Evolutionary conservation across 2,329 filamentous ascomycete genomes (phyloP).

Genomic region (Septoria linicola): DNA sequence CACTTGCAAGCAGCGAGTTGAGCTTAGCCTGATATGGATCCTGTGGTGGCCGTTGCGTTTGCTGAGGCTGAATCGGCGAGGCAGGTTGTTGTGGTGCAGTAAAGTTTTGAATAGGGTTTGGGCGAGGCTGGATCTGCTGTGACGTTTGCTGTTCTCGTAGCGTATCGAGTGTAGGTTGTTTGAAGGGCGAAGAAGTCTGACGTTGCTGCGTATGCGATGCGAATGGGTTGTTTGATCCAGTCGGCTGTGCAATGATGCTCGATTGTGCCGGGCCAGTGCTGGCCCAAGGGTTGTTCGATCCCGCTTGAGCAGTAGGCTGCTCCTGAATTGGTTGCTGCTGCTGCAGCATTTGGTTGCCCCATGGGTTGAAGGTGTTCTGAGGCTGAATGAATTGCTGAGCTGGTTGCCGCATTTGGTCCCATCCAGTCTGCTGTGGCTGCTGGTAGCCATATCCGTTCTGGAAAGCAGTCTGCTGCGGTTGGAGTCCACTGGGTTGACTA

Average conservation of each 20-base stretch:
- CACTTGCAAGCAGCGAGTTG: conserved; percentile 79
- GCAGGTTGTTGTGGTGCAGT: conserved; percentile 47
- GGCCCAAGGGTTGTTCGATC: conserved; percentile 94
- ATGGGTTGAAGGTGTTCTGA: conserved; percentile 59
- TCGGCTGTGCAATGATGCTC: conserved; percentile 75
- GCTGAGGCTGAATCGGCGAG: conserved; percentile 52
- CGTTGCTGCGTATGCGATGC: conserved; percentile 66
- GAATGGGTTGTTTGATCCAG: conserved; percentile 97
- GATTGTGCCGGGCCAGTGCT: conserved; percentile 54
- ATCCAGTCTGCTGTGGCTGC: conserved; percentile 65
- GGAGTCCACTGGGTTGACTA: conserved; percentile 75
- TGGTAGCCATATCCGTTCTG: conserved; percentile 64
- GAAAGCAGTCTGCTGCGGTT: conserved; percentile 61
- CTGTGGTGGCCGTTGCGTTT: conserved; percentile 35
- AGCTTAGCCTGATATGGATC: conserved; percentile 69
- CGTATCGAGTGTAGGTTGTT: conserved; percentile 69
- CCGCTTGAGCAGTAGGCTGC: conserved; percentile 67
- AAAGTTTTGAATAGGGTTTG: conserved; percentile 41
- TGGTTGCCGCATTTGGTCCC: conserved; percentile 59
- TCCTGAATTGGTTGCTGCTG: conserved; percentile 55
- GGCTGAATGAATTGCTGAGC: conserved; percentile 56
- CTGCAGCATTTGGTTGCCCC: conserved; percentile 49
- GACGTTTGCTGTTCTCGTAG: conserved; percentile 83
- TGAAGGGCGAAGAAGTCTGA: conserved; percentile 52
- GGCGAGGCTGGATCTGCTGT: conserved; percentile 58